phyloP scores from a whole-genome alignment of 2,329 filamentous ascomycete species.

The Ophiostoma fasciatum region DNA sequence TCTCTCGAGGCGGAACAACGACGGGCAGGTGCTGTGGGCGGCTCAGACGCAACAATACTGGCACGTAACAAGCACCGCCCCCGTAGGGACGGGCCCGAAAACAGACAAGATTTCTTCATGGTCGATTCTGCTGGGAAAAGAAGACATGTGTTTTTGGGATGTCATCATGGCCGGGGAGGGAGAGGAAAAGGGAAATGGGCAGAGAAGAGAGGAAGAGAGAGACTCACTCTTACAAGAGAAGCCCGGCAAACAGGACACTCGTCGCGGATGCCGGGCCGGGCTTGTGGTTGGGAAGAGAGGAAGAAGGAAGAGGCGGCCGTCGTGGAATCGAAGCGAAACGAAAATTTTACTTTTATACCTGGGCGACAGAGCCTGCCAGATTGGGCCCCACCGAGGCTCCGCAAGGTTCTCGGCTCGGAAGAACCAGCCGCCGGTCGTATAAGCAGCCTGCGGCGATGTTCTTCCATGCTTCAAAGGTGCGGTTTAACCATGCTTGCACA shows the following conservation, averaged over 20 bases:
- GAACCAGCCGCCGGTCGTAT: too few species aligned
- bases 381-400: not conserved
- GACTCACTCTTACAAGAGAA: not conserved
- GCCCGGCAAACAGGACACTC: not conserved
- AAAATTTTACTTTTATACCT: too few species aligned
- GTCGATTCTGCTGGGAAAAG: conserved; percentile 82
- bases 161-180: conserved; percentile 49
- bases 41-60: conserved; percentile 45
- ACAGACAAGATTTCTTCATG: conserved; percentile 63
- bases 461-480: too few species aligned
- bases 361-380: not conserved
- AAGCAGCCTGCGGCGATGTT: too few species aligned
- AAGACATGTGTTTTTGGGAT: conserved; percentile 53
- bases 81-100: conserved; percentile 42
- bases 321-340: not conserved
- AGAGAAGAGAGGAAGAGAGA: conserved; percentile 3
- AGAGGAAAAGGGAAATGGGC: conserved; percentile 3
- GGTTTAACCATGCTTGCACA: too few species aligned
- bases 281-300: too few species aligned
- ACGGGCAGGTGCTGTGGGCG: not conserved
- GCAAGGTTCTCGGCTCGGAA: too few species aligned
- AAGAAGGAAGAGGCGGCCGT: too few species aligned
- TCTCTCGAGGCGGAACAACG: not conserved
- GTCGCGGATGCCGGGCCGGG: too few species aligned
- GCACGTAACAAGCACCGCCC: conserved; percentile 67